phyloP scores from a whole-genome alignment of 768 basidiomycete genomes.

The Kwoniella newhampshirensis region DNA sequence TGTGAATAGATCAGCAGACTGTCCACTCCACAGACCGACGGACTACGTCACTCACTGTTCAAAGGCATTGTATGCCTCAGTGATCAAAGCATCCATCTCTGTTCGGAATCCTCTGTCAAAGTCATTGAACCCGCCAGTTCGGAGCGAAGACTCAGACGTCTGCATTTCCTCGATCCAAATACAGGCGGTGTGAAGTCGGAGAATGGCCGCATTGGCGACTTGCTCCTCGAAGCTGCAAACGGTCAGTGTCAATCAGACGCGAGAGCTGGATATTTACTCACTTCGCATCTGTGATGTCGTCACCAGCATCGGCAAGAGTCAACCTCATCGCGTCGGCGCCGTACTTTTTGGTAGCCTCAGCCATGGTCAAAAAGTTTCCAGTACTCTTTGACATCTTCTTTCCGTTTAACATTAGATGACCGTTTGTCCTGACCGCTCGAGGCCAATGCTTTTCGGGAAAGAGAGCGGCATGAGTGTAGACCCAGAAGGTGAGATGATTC shows the following conservation, averaged over 20 bases:
- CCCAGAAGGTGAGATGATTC: conserved; percentile 88
- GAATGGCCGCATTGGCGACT: conserved; percentile 92
- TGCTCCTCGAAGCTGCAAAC: conserved; percentile 93
- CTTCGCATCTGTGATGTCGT: conserved; percentile 96
- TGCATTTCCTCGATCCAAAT: conserved; percentile 89
- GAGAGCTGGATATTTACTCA: conserved; percentile 32
- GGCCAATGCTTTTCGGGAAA: conserved; percentile 88
- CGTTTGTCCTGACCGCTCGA: conserved; percentile 86
- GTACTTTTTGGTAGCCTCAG: conserved; percentile 86
- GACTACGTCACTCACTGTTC: conserved; percentile 65
- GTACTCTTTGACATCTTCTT: conserved; percentile 99
- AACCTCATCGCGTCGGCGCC: conserved; percentile 93
- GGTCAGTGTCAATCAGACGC: conserved; percentile 13
- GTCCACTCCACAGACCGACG: background rate
- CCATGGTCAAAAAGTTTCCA: conserved; percentile 89
- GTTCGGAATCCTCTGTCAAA: conserved; percentile 89
- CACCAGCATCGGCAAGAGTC: conserved; percentile 91
- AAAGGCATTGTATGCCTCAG: conserved; percentile 75
- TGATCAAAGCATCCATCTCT: conserved; percentile 83
- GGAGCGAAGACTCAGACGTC: conserved; percentile 61
- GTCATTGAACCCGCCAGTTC: conserved; percentile 66
- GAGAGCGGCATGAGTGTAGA: conserved; percentile 93
- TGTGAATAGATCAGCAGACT: conserved; percentile 49
- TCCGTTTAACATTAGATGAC: conserved; percentile 94
- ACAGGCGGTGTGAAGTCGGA: conserved; percentile 84